Base-by-base conservation (phyloP, 2,329 filamentous ascomycete species). In the Botrytis elliptica region DNA sequence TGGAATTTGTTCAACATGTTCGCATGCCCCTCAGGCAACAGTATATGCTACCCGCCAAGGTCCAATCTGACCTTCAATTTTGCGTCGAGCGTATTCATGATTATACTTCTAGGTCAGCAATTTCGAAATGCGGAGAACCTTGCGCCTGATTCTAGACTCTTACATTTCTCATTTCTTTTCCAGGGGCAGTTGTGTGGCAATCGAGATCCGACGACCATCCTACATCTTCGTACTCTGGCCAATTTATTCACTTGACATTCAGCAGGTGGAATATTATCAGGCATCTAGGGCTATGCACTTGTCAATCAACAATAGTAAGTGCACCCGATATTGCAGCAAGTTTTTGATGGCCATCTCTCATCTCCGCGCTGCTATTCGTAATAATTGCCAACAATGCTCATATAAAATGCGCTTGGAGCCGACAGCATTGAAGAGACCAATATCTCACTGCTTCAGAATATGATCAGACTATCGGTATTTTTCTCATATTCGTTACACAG, bases 391-490 rank as follows among this genome's bases (percentile, higher is more conserved):
- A 10, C 1, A 38, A 66, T 25, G 1, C 20, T 20, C 29, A 38
- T 10, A 49, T 1, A 25, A 46, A 38, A 10, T 36, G 5, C 1
- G 1, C 12, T 38, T 12, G 4, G 16, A 22, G 18, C 14, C 0
- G 1, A 59, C 16, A 40, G 36, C 22, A 3, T 7, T 22, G 7
- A 20, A 4, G 7, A 0, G 1, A 20, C 25, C 33, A 22, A 55
- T 40, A 40, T 29, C 33, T 67, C 33, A 40, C 16, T 40, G 7
- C 22, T 55, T 55, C 2, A 40, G 4, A 16, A n/a, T 65, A 1
- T 3, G 8, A 1, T 2, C 16, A n/a, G 16, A 1, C 14, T 3
- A 29, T 52, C 33, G 14, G 22, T 52, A 6, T 4, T 10, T 3
- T 10, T 29, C 1, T 38, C 46, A 22, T 52, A 29, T 64, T 22